A percentile compares a stretch with the other conserved stretches of the same genome.
Conservation (phyloP, 1,139 yeast genomes). For the Candida neerlandica region DNA sequence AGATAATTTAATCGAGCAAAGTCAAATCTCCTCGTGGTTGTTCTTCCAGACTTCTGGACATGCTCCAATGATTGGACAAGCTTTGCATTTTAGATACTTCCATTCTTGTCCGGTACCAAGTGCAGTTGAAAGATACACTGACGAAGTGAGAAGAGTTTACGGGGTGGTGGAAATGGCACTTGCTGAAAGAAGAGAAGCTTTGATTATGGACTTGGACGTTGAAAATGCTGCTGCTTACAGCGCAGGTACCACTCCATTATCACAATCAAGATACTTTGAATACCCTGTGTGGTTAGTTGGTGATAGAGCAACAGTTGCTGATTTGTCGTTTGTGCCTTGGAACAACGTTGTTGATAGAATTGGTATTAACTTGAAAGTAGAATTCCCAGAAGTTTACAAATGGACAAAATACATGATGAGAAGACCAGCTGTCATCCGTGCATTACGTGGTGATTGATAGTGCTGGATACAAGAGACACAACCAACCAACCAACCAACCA, state of each 20-base stretch:
- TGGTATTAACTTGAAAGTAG: constrained; percentile 83
- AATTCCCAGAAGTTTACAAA: constrained; percentile 93
- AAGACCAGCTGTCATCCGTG: constrained; percentile 80
- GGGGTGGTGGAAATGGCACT: constrained; percentile 95
- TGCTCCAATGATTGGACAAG: constrained; percentile 98
- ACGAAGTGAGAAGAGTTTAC: constrained; percentile 90
- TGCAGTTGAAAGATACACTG: constrained; percentile 89
- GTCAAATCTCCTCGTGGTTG: constrained; percentile 87
- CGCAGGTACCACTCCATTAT: constrained; percentile 84
- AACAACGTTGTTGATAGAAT: constrained; percentile 92
- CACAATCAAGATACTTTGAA: constrained; percentile 85
- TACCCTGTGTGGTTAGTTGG: constrained; percentile 97
- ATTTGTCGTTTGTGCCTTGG: constrained; percentile 94
- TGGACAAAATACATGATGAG: constrained; percentile 95
- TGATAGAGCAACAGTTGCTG: constrained; percentile 88
- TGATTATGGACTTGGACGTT: constrained; percentile 86
- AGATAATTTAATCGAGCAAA: constrained; percentile 75
- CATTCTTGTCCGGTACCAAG: constrained; percentile 85
- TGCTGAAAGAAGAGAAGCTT: constrained; percentile 88
- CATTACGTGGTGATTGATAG: constrained; percentile 63
- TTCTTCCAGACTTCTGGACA: constrained; percentile 96
- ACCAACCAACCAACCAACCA: not conserved
- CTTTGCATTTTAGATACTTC: constrained; percentile 88
- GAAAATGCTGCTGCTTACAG: constrained; percentile 89
- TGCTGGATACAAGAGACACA: not conserved